Conservation (phyloP, 768 basidiomycete species). For the Zangia roseola region DNA sequence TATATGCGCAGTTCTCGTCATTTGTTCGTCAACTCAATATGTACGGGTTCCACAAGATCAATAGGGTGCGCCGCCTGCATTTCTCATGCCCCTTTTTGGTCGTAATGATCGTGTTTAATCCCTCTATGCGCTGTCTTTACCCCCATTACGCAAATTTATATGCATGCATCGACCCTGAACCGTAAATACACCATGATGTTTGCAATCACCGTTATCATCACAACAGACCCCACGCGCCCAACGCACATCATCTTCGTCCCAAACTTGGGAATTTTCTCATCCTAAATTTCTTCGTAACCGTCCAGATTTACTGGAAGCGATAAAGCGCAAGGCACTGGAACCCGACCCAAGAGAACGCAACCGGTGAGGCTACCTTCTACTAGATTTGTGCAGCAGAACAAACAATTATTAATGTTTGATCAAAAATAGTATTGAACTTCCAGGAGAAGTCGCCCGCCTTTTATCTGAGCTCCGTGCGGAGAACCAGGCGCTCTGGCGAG, state of each 20-base stretch:
- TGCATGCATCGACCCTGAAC: conserved; percentile 3
- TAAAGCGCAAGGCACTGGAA: conserved; percentile 83
- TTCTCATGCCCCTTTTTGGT: conserved; percentile 1
- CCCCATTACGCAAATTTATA: conserved; percentile 1
- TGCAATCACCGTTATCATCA: neutral
- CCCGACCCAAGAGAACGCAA: conserved; percentile 58
- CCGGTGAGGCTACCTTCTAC: conserved; percentile 17
- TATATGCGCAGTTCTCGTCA: conserved; percentile 70
- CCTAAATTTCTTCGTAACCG: conserved; percentile 81
- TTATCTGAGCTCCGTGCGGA: conserved; percentile 71
- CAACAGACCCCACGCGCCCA: conserved; percentile 77
- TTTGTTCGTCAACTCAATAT: conserved; percentile 95
- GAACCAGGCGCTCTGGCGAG: conserved; percentile 57
- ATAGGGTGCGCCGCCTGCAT: conserved; percentile 53
- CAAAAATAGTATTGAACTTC: conserved; percentile 70
- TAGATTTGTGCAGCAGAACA: neutral
- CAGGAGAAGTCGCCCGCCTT: conserved; percentile 61
- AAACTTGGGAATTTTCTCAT: conserved; percentile 89
- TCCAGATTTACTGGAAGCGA: conserved; percentile 79
- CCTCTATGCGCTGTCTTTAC: conserved; percentile 2
- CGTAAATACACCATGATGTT: neutral
- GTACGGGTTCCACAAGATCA: conserved; percentile 96
- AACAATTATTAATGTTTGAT: conserved; percentile 24
- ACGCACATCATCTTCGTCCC: conserved; percentile 74
- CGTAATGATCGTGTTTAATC: conserved; percentile 12